phyloP scores from a whole-genome alignment of 2,329 filamentous ascomycete genomes.

The Tolypocladium capitatum region DNA sequence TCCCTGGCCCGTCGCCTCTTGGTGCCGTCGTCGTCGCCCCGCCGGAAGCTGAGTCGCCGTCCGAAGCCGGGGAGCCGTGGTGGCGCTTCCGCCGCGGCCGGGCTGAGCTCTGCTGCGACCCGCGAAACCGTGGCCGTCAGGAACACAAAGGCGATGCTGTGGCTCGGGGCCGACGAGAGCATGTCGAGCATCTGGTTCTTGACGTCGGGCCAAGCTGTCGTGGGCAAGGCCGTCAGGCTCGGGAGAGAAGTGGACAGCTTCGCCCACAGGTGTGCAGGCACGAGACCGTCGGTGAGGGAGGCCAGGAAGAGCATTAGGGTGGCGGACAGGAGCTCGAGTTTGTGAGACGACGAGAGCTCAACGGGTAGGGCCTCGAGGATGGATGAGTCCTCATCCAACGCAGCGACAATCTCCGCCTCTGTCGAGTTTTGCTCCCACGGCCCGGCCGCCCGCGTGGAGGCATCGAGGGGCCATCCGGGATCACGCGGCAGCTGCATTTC shows the following conservation, averaged over 20 bases:
- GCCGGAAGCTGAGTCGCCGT: conserved; percentile 33
- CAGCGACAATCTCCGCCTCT: conserved; percentile 37
- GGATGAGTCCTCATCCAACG: conserved; percentile 57
- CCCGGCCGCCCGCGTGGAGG: conserved; percentile 19
- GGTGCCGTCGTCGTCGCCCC: conserved; percentile 16
- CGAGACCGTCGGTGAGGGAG: conserved; percentile 65
- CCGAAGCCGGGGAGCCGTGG: conserved; percentile 18
- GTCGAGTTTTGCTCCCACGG: conserved; percentile 12
- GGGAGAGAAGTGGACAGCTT: conserved; percentile 49
- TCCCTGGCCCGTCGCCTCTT: conserved; percentile 44
- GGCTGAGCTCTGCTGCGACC: conserved; percentile 33
- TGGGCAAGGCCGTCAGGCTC: conserved; percentile 13
- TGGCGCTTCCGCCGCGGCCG: conserved; percentile 18
- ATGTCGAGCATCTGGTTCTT: conserved; percentile 55
- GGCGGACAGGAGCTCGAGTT: conserved; percentile 62
- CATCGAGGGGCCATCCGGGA: conserved; percentile 48
- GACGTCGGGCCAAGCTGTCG: conserved; percentile 23
- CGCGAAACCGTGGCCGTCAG: conserved; percentile 61
- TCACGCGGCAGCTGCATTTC: conserved; percentile 37
- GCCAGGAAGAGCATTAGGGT: conserved; percentile 61
- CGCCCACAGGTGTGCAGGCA: conserved; percentile 58
- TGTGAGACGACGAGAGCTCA: conserved; percentile 49
- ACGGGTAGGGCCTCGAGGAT: conserved; percentile 49
- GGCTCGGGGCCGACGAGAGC: conserved; percentile 56
- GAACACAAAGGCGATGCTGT: conserved; percentile 85